Evolutionary conservation across 2,329 filamentous ascomycete species (phyloP), one percentile per base, ranked within the genome.

Genomic region (Exophiala dermatitidis): DNA sequence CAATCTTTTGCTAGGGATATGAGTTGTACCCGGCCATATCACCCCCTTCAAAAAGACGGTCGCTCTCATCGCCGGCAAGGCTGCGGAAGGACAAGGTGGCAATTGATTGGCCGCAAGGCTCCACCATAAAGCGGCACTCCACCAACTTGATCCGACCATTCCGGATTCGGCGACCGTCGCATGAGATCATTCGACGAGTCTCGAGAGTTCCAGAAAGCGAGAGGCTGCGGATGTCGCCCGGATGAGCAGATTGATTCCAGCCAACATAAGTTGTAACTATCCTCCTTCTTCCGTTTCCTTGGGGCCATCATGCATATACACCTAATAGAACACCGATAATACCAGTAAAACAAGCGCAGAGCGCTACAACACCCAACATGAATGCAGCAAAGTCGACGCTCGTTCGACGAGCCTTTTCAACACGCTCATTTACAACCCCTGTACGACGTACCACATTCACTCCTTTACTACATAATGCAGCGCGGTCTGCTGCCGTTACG

Each of bases 321-420:
- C 32, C 10, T 33, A 12, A 46, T 57, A 12, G 50, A 59, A 43
- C 48, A 57, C 40, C 58, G 57, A 55, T 61, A 59, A 57, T 57
- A 56, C 28, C 33, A 10, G 32, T 3, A 43, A 41, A 43, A 31
- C 19, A 46, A 34, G 50, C 49, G 53, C 46, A 12, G 33, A 36
- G 48, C 51, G 43, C 51, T 52, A 31, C 37, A 40, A 47, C 5
- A 29, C 10, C 29, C 7, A 50, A n/a, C 26, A 61, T 62, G 60
- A 59, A 59, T 34, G 28, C 57, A 31, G 50, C 52, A 48, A 55
- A 46, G 40, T 56, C 58, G 40, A 46, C 60, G 57, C 54, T 60
- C 48, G 58, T 46, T 33, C 60, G 60, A 48, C 60, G 60, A 54
- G 58, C 55, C 26, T 29, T 52, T 34, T 32, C 48, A 44, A 41